A percentile compares a stretch with the other conserved stretches of the same genome.
phyloP scores from a whole-genome alignment of 1,284 basidiomycete species.

The Cryptococcus hybrid region DNA sequence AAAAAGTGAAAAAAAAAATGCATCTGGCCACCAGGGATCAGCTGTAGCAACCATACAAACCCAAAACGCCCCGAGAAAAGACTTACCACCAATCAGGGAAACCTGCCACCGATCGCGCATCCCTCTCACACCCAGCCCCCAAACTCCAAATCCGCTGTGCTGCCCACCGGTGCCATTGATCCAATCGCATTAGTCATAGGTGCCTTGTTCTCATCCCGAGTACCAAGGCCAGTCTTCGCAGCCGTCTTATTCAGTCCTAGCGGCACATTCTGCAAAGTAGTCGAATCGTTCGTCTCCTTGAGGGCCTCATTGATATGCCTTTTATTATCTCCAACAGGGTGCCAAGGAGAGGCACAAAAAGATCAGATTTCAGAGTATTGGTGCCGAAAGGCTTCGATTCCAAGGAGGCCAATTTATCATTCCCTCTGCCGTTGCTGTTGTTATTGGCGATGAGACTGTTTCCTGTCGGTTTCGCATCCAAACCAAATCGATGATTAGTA shows the following conservation, averaged over 20 bases:
- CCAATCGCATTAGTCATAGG: background rate
- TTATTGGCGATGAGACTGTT: background rate
- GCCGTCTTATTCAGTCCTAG: background rate
- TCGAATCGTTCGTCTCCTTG: background rate
- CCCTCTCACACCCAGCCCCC: no score
- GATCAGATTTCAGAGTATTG: background rate
- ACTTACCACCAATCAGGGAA: background rate
- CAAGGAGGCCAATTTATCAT: no score
- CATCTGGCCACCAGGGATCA: no score
- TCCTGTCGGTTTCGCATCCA: background rate
- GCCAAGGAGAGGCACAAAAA: background rate
- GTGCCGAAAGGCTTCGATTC: no score
- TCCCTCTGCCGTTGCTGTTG: no score
- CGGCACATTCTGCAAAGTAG: background rate
- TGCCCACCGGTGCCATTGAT: background rate
- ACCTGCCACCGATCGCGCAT: constrained; percentile 1
- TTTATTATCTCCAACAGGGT: background rate
- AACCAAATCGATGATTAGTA: background rate
- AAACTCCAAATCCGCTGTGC: background rate
- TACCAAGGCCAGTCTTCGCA: background rate
- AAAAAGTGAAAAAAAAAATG: no score
- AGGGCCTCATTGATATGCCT: background rate
- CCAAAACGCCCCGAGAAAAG: no score
- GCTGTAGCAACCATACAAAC: no score
- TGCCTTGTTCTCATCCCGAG: background rate